Base-by-base conservation (phyloP, 192 early-diverging fungal genomes). In the Coemansia sp. region DNA sequence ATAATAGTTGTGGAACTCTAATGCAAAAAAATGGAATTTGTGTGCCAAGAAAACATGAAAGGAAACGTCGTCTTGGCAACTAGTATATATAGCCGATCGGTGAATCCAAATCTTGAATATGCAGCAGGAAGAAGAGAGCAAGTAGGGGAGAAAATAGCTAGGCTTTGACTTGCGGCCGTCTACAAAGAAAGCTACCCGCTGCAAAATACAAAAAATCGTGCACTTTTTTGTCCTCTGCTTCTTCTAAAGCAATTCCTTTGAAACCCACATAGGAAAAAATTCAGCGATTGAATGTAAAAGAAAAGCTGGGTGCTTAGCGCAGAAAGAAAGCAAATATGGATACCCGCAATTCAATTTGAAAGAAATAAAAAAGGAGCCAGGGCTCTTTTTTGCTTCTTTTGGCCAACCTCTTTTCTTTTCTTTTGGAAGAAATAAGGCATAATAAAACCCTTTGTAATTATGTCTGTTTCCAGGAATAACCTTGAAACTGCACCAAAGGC, bases 1-100 rank as follows among this genome's bases (percentile, higher is more conserved):
- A 54, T 29, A 29, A 29, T 54, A 16, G 28, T 29, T 54, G 50
- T 29, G 27, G 19, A 54, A 29, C 27, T 54, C 52, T 54, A 54
- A 54, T 54, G 52, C 16, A 54, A 18, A 29, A 30, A 29, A 29
- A 8, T 54, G 52, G 28, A 29, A 29, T 54, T 25, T 16, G 52
- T 54, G 29, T 57, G 55, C 55, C 55, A 57, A 57, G 55, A 57
- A 28, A 57, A 57, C 35, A 34, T 14, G 55, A 57, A 57, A 57
- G 34, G 55, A 57, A 39, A 57, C 55, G 35, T 7, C 9, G 30
- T 57, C 55, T 57, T 57, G 55, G 55, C 55, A 19, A 9, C 20
- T 16, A 24, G 55, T 22, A 34, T 57, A 39, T 39, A 39, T 39
- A 34, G 32, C 22, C 32, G 34, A 42, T 42, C 39, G 9, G 39